Evolutionary conservation across 1,284 basidiomycete genomes (phyloP).

Genomic region (Ustilago xerochloae): DNA sequence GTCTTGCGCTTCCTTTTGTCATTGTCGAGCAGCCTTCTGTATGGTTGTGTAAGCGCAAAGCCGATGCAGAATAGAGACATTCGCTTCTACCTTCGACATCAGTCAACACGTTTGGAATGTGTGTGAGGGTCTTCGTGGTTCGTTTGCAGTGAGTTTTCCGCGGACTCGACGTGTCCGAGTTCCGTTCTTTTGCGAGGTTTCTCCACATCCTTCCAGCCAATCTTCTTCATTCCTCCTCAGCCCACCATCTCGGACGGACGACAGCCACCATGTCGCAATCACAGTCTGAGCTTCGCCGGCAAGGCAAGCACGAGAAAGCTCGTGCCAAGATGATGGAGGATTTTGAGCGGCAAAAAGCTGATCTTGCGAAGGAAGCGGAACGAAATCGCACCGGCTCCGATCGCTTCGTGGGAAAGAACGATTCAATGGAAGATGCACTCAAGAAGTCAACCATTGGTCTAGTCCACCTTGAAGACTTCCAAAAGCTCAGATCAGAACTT

Average conservation of each 20-base stretch:
- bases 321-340: conserved; percentile 73
- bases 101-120: no score
- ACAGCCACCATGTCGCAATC: conserved; percentile 45
- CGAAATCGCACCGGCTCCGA: conserved; percentile 70
- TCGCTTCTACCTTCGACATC: no score
- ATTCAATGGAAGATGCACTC: conserved; percentile 91
- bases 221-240: neutral
- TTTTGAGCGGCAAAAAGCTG: conserved; percentile 87
- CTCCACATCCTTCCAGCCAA: conserved; percentile 1
- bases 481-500: conserved; percentile 79
- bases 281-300: conserved; percentile 48
- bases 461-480: conserved; percentile 89
- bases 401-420: conserved; percentile 92
- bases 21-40: conserved; percentile 28
- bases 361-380: conserved; percentile 73
- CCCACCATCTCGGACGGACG: neutral
- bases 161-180: conserved; percentile 4
- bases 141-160: no score
- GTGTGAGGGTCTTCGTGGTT: no score
- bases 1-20: conserved; percentile 19
- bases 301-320: conserved; percentile 56
- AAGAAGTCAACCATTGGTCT: conserved; percentile 94
- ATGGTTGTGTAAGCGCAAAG: conserved; percentile 37
- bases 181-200: conserved; percentile 2
- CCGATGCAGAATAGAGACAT: neutral